Evolutionary conservation across 805 yeast species (phyloP), one percentile per base, ranked within the genome.

Genomic region (Spathaspora girioi): DNA sequence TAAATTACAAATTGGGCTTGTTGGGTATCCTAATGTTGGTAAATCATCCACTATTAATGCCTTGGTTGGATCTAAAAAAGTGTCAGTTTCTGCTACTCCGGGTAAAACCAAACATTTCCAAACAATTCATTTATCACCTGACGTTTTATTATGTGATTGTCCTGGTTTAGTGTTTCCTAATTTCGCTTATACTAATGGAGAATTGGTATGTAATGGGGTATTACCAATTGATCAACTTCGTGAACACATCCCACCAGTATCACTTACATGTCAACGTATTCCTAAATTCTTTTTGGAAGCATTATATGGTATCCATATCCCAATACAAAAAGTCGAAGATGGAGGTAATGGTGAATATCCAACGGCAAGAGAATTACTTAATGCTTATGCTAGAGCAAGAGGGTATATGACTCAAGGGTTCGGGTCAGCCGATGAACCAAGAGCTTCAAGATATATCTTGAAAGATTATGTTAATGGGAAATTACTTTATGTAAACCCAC

Each of bases 51-150:
- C 98, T 1, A 94, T 94, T 62, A 94, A 94, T 68, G 97, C 99
- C 0, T 76, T 94, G 42, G 94, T 93, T 45, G 99, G 99, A 12
- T 84, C 97, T 17, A 94, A 94, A 65, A 92, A 89, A 67, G 99
- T 94, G n/a, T 91, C 97, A 1, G 99, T 94, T 38, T 93, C 98
- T 2, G 79, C 98, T 1, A 94, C 99, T 1, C 99, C 99, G 12
- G 99, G 99, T 75, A 94, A 94, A 67, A 94, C 99, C 12, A 94
- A 94, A 68, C 99, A 94, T 77, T 94, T 94, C 79, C 99, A 94
- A 75, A 94, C 99, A 1, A 92, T 94, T 55, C 81, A 83, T 64
- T 78, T 94, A 44, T 83, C 97, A 0, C 88, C 87, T 48, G 79
- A 86, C 38, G 94, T 94, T 2, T 78, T 91, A 58, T 76, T 94